A percentile compares a stretch with the other conserved stretches of the same genome.
phyloP scores from a whole-genome alignment of 345 rosid species.

The Linum lewisii region DNA sequence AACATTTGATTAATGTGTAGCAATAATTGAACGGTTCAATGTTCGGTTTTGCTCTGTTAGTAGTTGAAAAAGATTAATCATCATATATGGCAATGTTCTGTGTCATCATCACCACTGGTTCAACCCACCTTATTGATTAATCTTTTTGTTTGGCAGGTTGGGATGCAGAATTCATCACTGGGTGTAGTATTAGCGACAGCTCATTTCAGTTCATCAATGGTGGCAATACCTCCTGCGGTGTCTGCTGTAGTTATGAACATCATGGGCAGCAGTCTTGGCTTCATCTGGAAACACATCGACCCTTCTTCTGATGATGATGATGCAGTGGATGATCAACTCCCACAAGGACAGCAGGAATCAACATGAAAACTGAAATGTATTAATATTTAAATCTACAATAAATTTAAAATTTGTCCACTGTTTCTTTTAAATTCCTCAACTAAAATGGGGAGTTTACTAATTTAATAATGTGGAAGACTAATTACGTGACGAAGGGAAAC shows the following conservation, averaged over 20 bases:
- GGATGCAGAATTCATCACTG: constrained; percentile 64
- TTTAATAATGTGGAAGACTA: no score
- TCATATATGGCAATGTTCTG: no score
- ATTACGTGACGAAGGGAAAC: no score
- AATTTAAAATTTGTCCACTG: no score
- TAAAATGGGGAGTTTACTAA: no score
- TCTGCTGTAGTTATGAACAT: constrained; percentile 65
- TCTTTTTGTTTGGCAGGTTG: constrained; percentile 34
- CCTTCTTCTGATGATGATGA: constrained; percentile 17
- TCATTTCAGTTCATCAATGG: constrained; percentile 53
- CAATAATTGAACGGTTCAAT: no score
- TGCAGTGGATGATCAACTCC: constrained; percentile 8
- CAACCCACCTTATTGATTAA: not conserved
- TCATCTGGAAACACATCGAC: constrained; percentile 39
- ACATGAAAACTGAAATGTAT: not conserved
- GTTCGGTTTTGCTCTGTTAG: no score
- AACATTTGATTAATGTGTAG: no score
- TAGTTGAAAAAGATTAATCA: no score
- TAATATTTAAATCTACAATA: not conserved
- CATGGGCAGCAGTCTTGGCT: constrained; percentile 51
- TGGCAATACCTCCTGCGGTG: constrained; percentile 46
- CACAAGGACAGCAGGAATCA: not conserved
- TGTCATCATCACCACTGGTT: no score
- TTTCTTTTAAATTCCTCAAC: no score
- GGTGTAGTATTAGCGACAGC: constrained; percentile 57